phyloP scores from a whole-genome alignment of 805 yeast genomes.

The Metschnikowia amazonensis region DNA sequence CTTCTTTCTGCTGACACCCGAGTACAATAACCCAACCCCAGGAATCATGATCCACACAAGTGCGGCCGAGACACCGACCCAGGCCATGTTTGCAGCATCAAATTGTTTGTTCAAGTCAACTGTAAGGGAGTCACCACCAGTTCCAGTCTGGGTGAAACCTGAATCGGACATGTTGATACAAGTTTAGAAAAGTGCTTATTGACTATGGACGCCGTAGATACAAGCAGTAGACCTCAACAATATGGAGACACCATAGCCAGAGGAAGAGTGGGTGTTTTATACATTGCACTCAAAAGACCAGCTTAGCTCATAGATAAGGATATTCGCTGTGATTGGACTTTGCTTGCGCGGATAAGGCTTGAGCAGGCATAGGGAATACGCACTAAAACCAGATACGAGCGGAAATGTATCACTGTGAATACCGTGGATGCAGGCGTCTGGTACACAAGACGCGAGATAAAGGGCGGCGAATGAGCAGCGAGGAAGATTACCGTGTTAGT shows the following conservation, averaged over 20 bases:
- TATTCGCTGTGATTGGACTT: not conserved
- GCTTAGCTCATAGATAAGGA: slow-evolving; percentile 9
- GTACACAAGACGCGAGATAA: slow-evolving; percentile 2
- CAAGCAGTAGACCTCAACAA: not conserved
- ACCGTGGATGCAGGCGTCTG: not conserved
- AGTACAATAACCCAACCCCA: slow-evolving; percentile 89
- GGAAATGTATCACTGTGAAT: not conserved
- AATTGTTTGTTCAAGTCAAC: slow-evolving; percentile 68
- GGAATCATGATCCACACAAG: slow-evolving; percentile 96
- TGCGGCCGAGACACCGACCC: slow-evolving; percentile 74
- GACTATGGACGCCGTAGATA: not conserved
- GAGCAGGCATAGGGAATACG: too few species aligned
- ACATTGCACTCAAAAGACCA: slow-evolving; percentile 3
- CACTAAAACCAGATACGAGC: not conserved
- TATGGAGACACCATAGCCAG: not conserved
- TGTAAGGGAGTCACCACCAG: slow-evolving; percentile 79
- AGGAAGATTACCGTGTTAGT: not conserved
- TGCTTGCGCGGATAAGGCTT: slow-evolving; percentile 3
- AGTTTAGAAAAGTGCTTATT: not conserved
- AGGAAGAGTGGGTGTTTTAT: not conserved
- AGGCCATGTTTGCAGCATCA: slow-evolving; percentile 75
- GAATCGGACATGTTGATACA: slow-evolving; percentile 6
- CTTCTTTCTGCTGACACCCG: slow-evolving; percentile 91
- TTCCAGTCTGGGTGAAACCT: slow-evolving; percentile 50
- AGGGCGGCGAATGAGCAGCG: not conserved